Evolutionary conservation across 768 basidiomycete species (phyloP).

Genomic region (Suillus decipiens): DNA sequence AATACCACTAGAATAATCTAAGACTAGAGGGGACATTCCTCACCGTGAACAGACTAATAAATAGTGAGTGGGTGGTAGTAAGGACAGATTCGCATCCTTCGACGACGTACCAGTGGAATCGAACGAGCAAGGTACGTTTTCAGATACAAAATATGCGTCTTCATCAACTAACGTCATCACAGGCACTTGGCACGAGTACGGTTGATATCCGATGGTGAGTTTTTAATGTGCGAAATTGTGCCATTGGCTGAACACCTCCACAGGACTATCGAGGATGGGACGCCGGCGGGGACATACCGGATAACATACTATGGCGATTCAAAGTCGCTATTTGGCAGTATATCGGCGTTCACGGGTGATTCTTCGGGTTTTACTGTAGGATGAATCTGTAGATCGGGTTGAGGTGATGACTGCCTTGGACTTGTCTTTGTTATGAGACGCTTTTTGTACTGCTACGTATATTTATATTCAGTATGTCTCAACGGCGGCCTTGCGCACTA

Average conservation of each 20-base stretch:
- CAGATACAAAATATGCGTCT: constrained; percentile 3
- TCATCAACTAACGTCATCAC: constrained; percentile 3
- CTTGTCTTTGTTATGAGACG: not conserved
- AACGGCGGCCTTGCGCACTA: not conserved
- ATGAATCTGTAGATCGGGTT: constrained; percentile 9
- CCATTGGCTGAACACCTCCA: constrained; percentile 1
- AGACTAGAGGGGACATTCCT: constrained; percentile 74
- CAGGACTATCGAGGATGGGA: constrained; percentile 66
- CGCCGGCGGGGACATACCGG: constrained; percentile 72
- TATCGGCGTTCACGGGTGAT: constrained; percentile 60
- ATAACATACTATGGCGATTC: constrained; percentile 74
- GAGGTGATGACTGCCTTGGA: not conserved
- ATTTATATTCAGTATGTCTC: not conserved
- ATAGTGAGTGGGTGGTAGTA: constrained; percentile 54
- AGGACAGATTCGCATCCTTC: constrained; percentile 81
- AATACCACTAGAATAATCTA: constrained; percentile 63
- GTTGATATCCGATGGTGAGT: constrained; percentile 68
- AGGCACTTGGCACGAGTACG: constrained; percentile 62
- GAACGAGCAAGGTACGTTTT: constrained; percentile 52
- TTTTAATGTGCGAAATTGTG: not conserved
- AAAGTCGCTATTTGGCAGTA: constrained; percentile 66
- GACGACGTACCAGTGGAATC: constrained; percentile 65
- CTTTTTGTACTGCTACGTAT: not conserved
- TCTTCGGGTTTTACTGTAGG: constrained; percentile 63
- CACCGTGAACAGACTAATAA: constrained; percentile 55